Base-by-base conservation (phyloP, 2,329 filamentous ascomycete species). In the Phialophora macrospora region DNA sequence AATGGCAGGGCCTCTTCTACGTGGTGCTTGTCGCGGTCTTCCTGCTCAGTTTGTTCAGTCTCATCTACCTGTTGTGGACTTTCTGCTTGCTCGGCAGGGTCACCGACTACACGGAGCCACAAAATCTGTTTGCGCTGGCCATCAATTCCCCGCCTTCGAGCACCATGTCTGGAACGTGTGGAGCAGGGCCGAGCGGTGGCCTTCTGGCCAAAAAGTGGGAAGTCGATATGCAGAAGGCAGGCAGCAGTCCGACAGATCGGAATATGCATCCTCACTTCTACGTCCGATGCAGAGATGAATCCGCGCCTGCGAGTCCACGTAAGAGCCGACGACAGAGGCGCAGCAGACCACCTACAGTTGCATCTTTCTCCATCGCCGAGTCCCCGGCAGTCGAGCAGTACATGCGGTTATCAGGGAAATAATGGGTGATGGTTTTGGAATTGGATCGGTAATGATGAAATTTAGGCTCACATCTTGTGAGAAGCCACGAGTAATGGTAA, bases 31-130 rank as follows among this genome's bases (percentile, higher is more conserved):
- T 83, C 1, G 76, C 87, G 14, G 87, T 90, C 1, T 90, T 92
- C 72, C 68, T 85, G 26, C 85, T 90, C 71, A 93, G 91, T 74
- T 80, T 85, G 60, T 73, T 74, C 62, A 60, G 58, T 20, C 51
- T 38, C 48, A 30, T 55, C 4, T 62, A 55, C 51, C 51, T 55
- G 49, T 12, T 62, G 49, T 62, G 49, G 60, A 62, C 60, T 12
- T 65, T 55, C 73, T 83, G 68, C 74, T 79, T 60, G 5, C 79
- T 80, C 0, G 85, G 86, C 0, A 83, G 91, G 24, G 85, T 94
- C 7, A 93, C 89, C 0, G 91, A 94, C 77, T 93, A 90, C 73
- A 90, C 88, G 0, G 90, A 94, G 72, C 89, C 90, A 0, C 86
- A 89, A 61, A 93, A 93, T 73, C 78, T 93, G 1, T 93, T 93